These are phyloP conservation scores for Penicillium sp. DNA, from an alignment of 2,329 filamentous ascomycete species.

Conservation along the genomic window DNA sequence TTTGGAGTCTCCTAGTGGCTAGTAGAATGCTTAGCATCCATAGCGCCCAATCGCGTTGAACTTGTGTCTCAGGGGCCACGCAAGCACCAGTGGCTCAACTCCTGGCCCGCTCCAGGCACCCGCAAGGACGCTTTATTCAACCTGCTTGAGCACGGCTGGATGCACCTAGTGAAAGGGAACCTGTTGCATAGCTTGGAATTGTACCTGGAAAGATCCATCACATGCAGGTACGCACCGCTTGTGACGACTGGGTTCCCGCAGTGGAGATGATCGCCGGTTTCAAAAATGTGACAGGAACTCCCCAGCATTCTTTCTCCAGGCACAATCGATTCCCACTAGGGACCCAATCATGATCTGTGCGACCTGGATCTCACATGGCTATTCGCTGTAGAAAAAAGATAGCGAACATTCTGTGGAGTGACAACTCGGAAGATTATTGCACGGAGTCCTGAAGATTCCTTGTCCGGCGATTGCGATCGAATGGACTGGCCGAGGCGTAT, in stretches of 20 bases:
- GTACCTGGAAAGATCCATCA: not conserved
- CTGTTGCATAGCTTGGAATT: not conserved
- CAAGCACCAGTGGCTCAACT: slow-evolving; percentile 23
- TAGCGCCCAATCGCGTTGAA: slow-evolving; percentile 15
- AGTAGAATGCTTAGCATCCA: slow-evolving; percentile 25
- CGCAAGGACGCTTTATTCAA: not conserved
- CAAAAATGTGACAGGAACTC: slow-evolving; percentile 16
- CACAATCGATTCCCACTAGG: slow-evolving; percentile 1
- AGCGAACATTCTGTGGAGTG: not conserved
- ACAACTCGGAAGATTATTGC: not conserved
- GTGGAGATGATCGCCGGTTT: slow-evolving; percentile 10
- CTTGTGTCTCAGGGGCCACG: slow-evolving; percentile 8
- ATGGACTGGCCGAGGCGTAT: not conserved
- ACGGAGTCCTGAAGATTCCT: not conserved
- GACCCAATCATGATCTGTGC: not conserved
- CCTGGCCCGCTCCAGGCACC: slow-evolving; percentile 10
- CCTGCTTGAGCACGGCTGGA: not conserved
- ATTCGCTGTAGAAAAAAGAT: not conserved
- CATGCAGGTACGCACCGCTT: slow-evolving; percentile 8
- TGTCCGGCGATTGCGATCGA: not conserved
- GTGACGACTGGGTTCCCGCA: slow-evolving; percentile 1
- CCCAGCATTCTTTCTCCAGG: slow-evolving; percentile 17
- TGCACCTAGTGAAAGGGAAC: not conserved
- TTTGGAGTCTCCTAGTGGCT: slow-evolving; percentile 3
- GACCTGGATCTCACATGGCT: not conserved